Conservation (phyloP, 139 green algal genomes). For the Chlamydomonas eustigma region DNA sequence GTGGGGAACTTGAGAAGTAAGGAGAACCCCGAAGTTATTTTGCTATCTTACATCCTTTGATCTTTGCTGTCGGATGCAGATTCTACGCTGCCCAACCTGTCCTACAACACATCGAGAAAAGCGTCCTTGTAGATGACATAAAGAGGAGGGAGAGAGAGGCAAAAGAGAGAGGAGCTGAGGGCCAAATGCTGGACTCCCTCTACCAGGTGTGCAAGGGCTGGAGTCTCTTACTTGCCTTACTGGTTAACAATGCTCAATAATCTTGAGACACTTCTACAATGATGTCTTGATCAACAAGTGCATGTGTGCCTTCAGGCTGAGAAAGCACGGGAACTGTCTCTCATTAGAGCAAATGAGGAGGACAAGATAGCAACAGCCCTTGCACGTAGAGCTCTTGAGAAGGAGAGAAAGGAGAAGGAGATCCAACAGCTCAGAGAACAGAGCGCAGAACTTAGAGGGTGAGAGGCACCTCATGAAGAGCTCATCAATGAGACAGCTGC, state of each 20-base stretch:
- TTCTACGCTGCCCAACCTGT: conserved; percentile 51
- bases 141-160: conserved; percentile 37
- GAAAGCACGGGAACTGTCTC: conserved; percentile 30
- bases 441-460: conserved; percentile 57
- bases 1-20: conserved; percentile 41
- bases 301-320: conserved; percentile 30
- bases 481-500: no score
- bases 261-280: no score
- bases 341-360: conserved; percentile 43
- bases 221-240: no score
- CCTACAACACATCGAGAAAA: conserved; percentile 27
- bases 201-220: conserved; percentile 49
- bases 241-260: no score
- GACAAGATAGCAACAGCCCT: conserved; percentile 44
- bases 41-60: not conserved
- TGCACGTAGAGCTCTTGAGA: conserved; percentile 21
- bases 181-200: conserved; percentile 45
- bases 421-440: conserved; percentile 50
- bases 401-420: conserved; percentile 42
- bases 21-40: not conserved
- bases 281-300: no score
- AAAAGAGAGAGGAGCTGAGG: conserved; percentile 41
- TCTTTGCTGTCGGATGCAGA: conserved; percentile 16
- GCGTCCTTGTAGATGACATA: conserved; percentile 48
- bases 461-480: no score